Conservation (phyloP, 805 yeast genomes). For the Kluyveromyces dobzhanskii region DNA sequence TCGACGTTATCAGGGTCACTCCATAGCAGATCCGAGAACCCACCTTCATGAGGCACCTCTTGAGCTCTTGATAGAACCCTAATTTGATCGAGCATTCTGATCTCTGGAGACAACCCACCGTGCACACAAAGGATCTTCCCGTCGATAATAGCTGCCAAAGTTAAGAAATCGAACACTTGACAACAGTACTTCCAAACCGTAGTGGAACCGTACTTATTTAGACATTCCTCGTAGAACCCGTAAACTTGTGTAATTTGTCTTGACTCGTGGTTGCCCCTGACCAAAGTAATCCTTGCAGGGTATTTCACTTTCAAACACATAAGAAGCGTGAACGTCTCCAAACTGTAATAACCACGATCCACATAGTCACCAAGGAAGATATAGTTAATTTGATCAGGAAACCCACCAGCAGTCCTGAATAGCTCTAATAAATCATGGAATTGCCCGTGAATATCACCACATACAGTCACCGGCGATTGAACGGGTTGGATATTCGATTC, state of each 20-base stretch:
- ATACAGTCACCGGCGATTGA: slow-evolving; percentile 85
- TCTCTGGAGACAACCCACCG: slow-evolving; percentile 96
- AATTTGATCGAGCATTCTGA: slow-evolving; percentile 94
- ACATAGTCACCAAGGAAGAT: slow-evolving; percentile 93
- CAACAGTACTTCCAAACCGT: slow-evolving; percentile 96
- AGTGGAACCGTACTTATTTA: slow-evolving; percentile 86
- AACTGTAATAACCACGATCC: slow-evolving; percentile 92
- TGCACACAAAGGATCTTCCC: slow-evolving; percentile 93
- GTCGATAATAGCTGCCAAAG: slow-evolving; percentile 92
- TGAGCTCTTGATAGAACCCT: slow-evolving; percentile 92
- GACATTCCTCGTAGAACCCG: slow-evolving; percentile 94
- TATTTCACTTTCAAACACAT: slow-evolving; percentile 90
- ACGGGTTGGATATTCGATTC: slow-evolving; percentile 94
- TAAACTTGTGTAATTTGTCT: slow-evolving; percentile 98
- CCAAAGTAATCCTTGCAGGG: slow-evolving; percentile 79
- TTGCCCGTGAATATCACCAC: slow-evolving; percentile 98
- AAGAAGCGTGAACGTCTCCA: slow-evolving; percentile 87
- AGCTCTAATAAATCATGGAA: slow-evolving; percentile 89
- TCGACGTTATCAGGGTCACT: slow-evolving; percentile 96
- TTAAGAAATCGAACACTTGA: slow-evolving; percentile 89
- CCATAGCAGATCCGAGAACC: slow-evolving; percentile 96
- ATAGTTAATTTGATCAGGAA: slow-evolving; percentile 76
- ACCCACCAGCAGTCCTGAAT: slow-evolving; percentile 86
- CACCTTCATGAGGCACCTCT: slow-evolving; percentile 99
- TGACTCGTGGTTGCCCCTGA: slow-evolving; percentile 96